These are phyloP conservation scores for Malus sylvestris DNA, from an alignment of 306 rosid genomes.

Conservation along the genomic window DNA sequence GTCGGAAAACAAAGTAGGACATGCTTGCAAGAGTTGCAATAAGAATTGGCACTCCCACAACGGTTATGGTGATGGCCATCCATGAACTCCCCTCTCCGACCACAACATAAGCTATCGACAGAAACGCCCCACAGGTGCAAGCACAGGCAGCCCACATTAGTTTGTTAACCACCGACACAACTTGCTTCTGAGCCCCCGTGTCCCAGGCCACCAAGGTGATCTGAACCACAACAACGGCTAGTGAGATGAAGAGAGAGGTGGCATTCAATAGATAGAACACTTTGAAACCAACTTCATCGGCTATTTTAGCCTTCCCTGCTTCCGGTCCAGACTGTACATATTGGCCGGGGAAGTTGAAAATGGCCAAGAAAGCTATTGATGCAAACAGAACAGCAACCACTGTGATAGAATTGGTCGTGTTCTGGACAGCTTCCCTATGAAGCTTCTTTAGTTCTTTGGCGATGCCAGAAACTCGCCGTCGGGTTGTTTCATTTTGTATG, in stretches of 20 bases:
- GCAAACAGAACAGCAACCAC: slow-evolving; percentile 90
- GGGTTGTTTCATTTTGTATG: slow-evolving; percentile 72
- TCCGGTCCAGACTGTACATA: slow-evolving; percentile 25
- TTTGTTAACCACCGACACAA: slow-evolving; percentile 90
- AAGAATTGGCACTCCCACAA: slow-evolving; percentile 67
- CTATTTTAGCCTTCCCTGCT: slow-evolving; percentile 60
- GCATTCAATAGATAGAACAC: slow-evolving; percentile 76
- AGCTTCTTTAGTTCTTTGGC: slow-evolving; percentile 90
- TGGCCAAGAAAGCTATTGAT: slow-evolving; percentile 91
- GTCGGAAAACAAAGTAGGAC: slow-evolving; percentile 87
- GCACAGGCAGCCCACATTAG: slow-evolving; percentile 97
- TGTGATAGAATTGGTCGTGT: slow-evolving; percentile 77
- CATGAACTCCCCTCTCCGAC: slow-evolving; percentile 54
- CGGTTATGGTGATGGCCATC: slow-evolving; percentile 81
- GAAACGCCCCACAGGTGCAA: slow-evolving; percentile 88
- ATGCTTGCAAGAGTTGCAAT: slow-evolving; percentile 78
- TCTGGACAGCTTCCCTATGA: slow-evolving; percentile 91
- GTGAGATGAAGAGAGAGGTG: slow-evolving; percentile 81
- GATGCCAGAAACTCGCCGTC: slow-evolving; percentile 79
- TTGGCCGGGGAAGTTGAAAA: slow-evolving; percentile 94
- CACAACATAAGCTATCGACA: slow-evolving; percentile 65
- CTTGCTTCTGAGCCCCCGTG: slow-evolving; percentile 83
- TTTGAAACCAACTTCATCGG: slow-evolving; percentile 48
- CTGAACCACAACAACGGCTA: slow-evolving; percentile 93
- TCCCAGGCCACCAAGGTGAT: slow-evolving; percentile 99